Evolutionary conservation across 805 yeast species (phyloP).

Genomic region (Cyberlindnera euphorbiae): DNA sequence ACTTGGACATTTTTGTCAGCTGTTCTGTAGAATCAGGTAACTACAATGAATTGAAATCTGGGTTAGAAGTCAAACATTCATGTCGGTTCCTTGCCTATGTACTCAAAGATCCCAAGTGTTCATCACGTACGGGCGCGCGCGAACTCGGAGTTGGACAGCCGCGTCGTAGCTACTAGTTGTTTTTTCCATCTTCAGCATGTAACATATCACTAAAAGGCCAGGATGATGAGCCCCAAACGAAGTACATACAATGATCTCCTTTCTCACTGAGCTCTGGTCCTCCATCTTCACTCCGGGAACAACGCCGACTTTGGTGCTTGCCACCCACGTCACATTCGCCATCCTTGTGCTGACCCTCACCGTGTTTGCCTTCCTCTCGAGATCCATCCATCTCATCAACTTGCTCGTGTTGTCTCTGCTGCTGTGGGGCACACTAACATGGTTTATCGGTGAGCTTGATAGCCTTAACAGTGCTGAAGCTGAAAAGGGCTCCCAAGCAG

Average conservation of each 20-base stretch:
- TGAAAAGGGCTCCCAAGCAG: too few relatives aligned
- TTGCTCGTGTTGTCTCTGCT: slow-evolving; percentile 51
- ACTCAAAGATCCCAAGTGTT: too few relatives aligned
- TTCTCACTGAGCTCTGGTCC: slow-evolving; percentile 74
- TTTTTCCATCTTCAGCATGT: too few relatives aligned
- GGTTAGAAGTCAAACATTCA: too few relatives aligned
- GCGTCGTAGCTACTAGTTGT: too few relatives aligned
- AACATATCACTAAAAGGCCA: too few relatives aligned
- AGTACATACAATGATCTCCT: slow-evolving; percentile 31
- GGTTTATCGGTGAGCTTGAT: slow-evolving; percentile 78
- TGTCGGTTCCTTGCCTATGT: too few relatives aligned
- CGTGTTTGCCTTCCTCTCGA: slow-evolving; percentile 53
- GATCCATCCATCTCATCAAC: slow-evolving; percentile 56
- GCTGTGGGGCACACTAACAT: slow-evolving; percentile 76
- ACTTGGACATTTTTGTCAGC: slow-evolving; percentile 29
- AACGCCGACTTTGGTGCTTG: slow-evolving; percentile 80
- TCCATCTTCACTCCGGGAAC: slow-evolving; percentile 92
- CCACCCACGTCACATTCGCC: slow-evolving; percentile 81
- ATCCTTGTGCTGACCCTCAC: slow-evolving; percentile 54
- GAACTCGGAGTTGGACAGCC: not conserved
- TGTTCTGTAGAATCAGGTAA: too few relatives aligned
- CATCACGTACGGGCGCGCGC: too few relatives aligned
- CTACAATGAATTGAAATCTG: too few relatives aligned
- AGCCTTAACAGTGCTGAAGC: slow-evolving; percentile 22
- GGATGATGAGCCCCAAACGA: too few relatives aligned